These are phyloP conservation scores for Tylopilus sp. DNA, from an alignment of 1,284 basidiomycete genomes.

Conservation along the genomic window DNA sequence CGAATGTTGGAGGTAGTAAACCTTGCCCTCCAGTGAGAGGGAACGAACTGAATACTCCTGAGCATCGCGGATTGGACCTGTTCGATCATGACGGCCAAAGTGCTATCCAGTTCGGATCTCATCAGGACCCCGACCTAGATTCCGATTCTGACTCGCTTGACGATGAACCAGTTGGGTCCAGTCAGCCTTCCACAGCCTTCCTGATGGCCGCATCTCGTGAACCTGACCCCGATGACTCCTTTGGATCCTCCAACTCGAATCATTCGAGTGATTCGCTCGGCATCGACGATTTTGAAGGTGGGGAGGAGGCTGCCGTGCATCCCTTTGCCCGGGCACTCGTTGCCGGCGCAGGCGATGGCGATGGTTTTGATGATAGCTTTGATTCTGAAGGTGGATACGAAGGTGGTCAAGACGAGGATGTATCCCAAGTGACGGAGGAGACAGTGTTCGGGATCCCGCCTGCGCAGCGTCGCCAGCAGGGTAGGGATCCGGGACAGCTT, in stretches of 20 bases:
- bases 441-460: slow-evolving; percentile 77
- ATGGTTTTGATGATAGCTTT: slow-evolving; percentile 61
- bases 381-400: slow-evolving; percentile 53
- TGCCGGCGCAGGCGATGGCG: slow-evolving; percentile 55
- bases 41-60: slow-evolving; percentile 33
- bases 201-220: slow-evolving; percentile 58
- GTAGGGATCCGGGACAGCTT: slow-evolving; percentile 48
- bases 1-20: slow-evolving; percentile 2
- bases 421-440: slow-evolving; percentile 59
- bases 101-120: slow-evolving; percentile 16
- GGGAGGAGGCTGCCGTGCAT: slow-evolving; percentile 44
- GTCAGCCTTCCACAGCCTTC: slow-evolving; percentile 69
- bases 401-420: slow-evolving; percentile 23
- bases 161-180: slow-evolving; percentile 56
- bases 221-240: slow-evolving; percentile 60
- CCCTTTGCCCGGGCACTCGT: slow-evolving; percentile 46
- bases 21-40: slow-evolving; percentile 10
- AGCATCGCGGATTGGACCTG: slow-evolving; percentile 36
- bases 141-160: slow-evolving; percentile 62
- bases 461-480: slow-evolving; percentile 51
- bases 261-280: slow-evolving; percentile 62
- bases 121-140: slow-evolving; percentile 32
- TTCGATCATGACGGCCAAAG: slow-evolving; percentile 37
- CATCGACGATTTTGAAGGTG: slow-evolving; percentile 51
- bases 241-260: slow-evolving; percentile 55